phyloP scores from a whole-genome alignment of 2,329 filamentous ascomycete species.

The Calycina marina region DNA sequence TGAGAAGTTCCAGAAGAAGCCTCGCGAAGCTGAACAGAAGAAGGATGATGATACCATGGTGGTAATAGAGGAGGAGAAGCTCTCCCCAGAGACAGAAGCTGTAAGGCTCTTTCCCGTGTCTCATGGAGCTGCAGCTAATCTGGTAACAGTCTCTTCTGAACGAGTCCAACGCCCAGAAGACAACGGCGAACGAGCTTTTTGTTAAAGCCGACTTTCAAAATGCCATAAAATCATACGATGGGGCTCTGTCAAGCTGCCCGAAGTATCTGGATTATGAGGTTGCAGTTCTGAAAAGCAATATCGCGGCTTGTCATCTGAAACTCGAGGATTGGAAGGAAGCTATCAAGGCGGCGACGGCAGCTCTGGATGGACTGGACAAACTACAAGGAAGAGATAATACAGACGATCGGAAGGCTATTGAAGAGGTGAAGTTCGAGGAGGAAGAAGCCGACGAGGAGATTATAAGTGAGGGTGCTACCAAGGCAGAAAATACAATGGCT shows the following conservation, averaged over 20 bases:
- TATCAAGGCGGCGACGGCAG: slow-evolving; percentile 55
- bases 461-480: slow-evolving; percentile 40
- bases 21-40: slow-evolving; percentile 12
- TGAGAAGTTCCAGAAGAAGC: slow-evolving; percentile 20
- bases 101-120: slow-evolving; percentile 18
- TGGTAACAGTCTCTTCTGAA: slow-evolving; percentile 51
- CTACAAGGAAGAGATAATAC: slow-evolving; percentile 26
- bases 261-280: slow-evolving; percentile 78
- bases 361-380: slow-evolving; percentile 57
- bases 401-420: slow-evolving; percentile 10
- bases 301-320: slow-evolving; percentile 79
- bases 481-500: slow-evolving; percentile 25
- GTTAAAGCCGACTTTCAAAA: slow-evolving; percentile 53
- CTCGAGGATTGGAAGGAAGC: slow-evolving; percentile 75
- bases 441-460: slow-evolving; percentile 43
- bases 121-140: too few species aligned
- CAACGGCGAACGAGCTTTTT: slow-evolving; percentile 70
- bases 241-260: slow-evolving; percentile 64
- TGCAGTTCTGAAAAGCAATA: slow-evolving; percentile 76
- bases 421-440: slow-evolving; percentile 23
- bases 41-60: slow-evolving; percentile 7
- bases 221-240: slow-evolving; percentile 71
- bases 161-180: slow-evolving; percentile 60
- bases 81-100: slow-evolving; percentile 30
- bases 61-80: slow-evolving; percentile 20